phyloP scores from a whole-genome alignment of 2,329 filamentous ascomycete species.

The Penicillium decumbens region DNA sequence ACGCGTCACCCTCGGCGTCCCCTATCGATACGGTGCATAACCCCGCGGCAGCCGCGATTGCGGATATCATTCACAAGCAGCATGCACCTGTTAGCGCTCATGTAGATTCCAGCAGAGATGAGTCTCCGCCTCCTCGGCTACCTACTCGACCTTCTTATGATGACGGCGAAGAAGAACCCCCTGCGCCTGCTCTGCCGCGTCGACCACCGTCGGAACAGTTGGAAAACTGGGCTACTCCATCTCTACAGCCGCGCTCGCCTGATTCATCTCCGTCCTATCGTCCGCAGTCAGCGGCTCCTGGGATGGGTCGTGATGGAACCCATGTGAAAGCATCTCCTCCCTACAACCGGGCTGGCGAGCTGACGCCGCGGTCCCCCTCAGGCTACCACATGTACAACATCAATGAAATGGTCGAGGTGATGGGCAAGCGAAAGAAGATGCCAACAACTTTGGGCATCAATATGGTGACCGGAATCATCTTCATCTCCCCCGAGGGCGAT shows the following conservation, averaged over 20 bases:
- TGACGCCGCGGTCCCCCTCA: conserved; percentile 59
- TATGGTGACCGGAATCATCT: conserved; percentile 76
- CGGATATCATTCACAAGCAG: conserved; percentile 44
- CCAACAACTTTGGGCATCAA: conserved; percentile 96
- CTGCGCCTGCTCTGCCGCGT: conserved; percentile 53
- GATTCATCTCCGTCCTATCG: conserved; percentile 46
- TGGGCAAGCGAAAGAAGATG: conserved; percentile 98
- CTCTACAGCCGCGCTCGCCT: conserved; percentile 56
- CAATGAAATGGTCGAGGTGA: conserved; percentile 93
- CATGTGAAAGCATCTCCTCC: conserved; percentile 52
- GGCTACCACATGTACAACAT: conserved; percentile 95
- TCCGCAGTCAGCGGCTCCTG: conserved; percentile 14
- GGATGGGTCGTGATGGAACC: conserved; percentile 37
- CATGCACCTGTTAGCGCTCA: conserved; percentile 32
- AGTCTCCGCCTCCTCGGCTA: conserved; percentile 33
- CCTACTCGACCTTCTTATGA: conserved; percentile 54
- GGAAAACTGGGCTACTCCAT: conserved; percentile 40
- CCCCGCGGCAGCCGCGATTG: conserved; percentile 55
- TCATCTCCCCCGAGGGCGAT: conserved; percentile 83
- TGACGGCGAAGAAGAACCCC: conserved; percentile 46
- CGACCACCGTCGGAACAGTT: conserved; percentile 55
- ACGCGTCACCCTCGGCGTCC: conserved; percentile 25
- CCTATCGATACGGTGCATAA: conserved; percentile 46
- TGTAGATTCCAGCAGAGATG: conserved; percentile 25
- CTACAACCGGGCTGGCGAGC: conserved; percentile 49